Percentiles rank a stretch among this genome's conserved stretches.
Evolutionary conservation across 2,329 filamentous ascomycete species (phyloP).

Genomic region (Fusarium sp.): DNA sequence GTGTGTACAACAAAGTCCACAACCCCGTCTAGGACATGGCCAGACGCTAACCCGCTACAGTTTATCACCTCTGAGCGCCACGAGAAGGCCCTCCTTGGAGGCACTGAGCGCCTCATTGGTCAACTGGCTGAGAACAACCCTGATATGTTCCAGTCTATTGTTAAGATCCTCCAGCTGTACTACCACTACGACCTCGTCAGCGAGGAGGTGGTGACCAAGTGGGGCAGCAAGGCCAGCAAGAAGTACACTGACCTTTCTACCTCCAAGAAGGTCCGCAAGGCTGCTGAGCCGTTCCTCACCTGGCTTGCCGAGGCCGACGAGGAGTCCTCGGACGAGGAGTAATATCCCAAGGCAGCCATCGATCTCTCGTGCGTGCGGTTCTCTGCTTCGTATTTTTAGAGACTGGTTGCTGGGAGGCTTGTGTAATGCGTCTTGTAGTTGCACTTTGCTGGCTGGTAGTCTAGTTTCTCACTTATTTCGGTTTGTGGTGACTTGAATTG

Average conservation of each 20-base stretch:
- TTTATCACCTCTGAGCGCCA: slow-evolving; percentile 92
- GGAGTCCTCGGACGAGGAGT: slow-evolving; percentile 70
- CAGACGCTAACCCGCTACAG: slow-evolving; percentile 56
- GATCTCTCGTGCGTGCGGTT: slow-evolving; percentile 1
- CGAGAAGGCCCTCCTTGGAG: slow-evolving; percentile 94
- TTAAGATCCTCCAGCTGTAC: slow-evolving; percentile 88
- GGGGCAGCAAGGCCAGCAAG: slow-evolving; percentile 96
- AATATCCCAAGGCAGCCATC: slow-evolving; percentile 25
- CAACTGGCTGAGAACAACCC: slow-evolving; percentile 79
- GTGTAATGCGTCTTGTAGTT: slow-evolving; percentile 12
- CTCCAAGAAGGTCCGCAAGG: slow-evolving; percentile 96
- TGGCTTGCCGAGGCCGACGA: slow-evolving; percentile 91
- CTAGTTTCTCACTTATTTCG: slow-evolving; percentile 28
- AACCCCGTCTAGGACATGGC: neutral
- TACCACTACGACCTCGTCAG: slow-evolving; percentile 91
- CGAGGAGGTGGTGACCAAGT: slow-evolving; percentile 89
- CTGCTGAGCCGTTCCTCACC: slow-evolving; percentile 90
- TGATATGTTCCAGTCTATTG: slow-evolving; percentile 79
- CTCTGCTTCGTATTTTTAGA: slow-evolving; percentile 1
- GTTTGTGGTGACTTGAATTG: slow-evolving; percentile 32
- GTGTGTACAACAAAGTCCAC: slow-evolving; percentile 55
- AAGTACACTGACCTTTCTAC: slow-evolving; percentile 93
- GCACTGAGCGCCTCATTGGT: slow-evolving; percentile 90
- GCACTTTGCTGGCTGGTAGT: slow-evolving; percentile 9
- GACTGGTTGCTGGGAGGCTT: slow-evolving; percentile 1